These are phyloP conservation scores for Backusella westeae DNA, from an alignment of 192 early-diverging fungal species.

Conservation along the genomic window DNA sequence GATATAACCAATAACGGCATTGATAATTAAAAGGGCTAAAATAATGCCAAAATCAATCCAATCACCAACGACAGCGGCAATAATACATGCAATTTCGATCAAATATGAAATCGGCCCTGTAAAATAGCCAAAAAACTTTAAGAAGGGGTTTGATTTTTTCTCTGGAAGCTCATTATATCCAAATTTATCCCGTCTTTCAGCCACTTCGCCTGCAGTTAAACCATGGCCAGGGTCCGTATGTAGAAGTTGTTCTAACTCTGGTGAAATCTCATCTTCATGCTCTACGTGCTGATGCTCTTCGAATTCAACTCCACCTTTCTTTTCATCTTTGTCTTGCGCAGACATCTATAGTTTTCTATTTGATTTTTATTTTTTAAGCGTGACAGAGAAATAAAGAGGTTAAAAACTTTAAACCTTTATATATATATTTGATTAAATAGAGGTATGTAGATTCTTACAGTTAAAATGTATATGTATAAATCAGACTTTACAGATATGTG, in stretches of 20 bases:
- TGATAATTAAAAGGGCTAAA: constrained; percentile 69
- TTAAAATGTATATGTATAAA: not conserved
- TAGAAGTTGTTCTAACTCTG: constrained; percentile 79
- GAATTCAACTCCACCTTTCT: constrained; percentile 54
- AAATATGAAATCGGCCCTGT: constrained; percentile 86
- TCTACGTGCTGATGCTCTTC: constrained; percentile 76
- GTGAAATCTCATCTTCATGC: constrained; percentile 73
- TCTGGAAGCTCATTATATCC: constrained; percentile 85
- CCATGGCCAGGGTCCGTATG: constrained; percentile 76
- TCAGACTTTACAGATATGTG: not conserved
- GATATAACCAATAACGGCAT: constrained; percentile 86
- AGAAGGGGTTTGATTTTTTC: constrained; percentile 77
- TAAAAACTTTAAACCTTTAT: not conserved
- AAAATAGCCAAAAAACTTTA: constrained; percentile 88
- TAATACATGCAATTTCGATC: constrained; percentile 85
- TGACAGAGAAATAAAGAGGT: too few relatives aligned
- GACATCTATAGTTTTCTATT: not conserved
- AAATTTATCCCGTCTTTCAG: constrained; percentile 69
- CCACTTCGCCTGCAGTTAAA: constrained; percentile 72
- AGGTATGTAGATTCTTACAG: not conserved
- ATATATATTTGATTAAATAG: not conserved
- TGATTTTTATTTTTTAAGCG: not conserved
- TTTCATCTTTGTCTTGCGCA: constrained; percentile 29
- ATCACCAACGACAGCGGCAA: constrained; percentile 66
- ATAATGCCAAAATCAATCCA: constrained; percentile 85